These are phyloP conservation scores for Cyclotella cryptica DNA, from an alignment of 108 stramenopile species.

Conservation along the genomic window DNA sequence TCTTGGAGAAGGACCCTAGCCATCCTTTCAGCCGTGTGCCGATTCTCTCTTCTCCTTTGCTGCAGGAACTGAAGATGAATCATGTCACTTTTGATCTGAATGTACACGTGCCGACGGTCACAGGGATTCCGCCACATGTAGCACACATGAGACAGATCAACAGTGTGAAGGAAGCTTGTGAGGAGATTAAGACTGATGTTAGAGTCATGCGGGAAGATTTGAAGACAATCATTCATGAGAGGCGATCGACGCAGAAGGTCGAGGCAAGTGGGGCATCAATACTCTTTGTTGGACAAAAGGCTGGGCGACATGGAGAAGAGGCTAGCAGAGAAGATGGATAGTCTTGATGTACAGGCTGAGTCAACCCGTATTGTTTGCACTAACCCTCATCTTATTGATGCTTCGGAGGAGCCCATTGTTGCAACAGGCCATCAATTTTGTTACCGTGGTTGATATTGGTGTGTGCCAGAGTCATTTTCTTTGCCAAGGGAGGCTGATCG, in stretches of 20 bases:
- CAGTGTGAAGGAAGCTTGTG: not conserved
- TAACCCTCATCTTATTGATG: not conserved
- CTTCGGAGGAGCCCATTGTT: not conserved
- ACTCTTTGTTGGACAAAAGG: not conserved
- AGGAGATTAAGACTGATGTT: not conserved
- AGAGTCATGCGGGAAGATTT: not conserved
- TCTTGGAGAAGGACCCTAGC: conserved; percentile 14
- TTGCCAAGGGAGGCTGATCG: not conserved
- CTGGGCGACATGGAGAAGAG: not conserved
- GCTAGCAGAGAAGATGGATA: not conserved
- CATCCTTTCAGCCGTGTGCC: conserved; percentile 26
- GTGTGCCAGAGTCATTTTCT: not conserved
- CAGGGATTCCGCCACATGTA: conserved; percentile 51
- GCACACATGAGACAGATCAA: not conserved
- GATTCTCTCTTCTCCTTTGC: conserved; percentile 13
- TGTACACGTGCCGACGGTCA: conserved; percentile 28
- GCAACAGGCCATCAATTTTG: not conserved
- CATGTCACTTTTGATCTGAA: conserved; percentile 38
- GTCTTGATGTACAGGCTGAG: not conserved
- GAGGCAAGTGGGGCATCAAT: not conserved
- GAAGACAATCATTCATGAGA: not conserved
- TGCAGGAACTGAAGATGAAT: conserved; percentile 31
- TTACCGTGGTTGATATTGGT: not conserved
- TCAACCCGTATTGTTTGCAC: not conserved
- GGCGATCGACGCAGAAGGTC: not conserved